Base-by-base conservation (phyloP, 768 basidiomycete species). In the Russula emetica region DNA sequence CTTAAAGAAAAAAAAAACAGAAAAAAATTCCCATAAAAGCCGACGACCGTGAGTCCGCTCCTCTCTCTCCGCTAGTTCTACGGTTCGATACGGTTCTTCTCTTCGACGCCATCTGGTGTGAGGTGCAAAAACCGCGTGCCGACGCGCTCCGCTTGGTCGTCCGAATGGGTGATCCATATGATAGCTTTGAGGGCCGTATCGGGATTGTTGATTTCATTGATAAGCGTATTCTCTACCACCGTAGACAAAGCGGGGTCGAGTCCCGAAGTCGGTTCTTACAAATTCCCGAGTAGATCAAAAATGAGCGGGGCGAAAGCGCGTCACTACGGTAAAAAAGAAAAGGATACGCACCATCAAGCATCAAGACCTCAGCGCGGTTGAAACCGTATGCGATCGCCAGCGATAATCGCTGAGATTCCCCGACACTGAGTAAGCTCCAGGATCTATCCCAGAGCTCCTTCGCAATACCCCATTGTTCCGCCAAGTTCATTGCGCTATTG, bases 91-190 rank as follows among this genome's bases (percentile, higher is more conserved):
- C 51, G 28, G 61, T 60, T 1, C 45, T 22, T 16, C 32, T 53
- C 45, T 73, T 74, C 57, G 3, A 73, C 40, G 4, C 72, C 72
- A 4, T 60, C 67, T 0, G 71, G 44, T 1, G 73, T 66, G 34
- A 77, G 64, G 26, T 80, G 78, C 26, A 89, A 72, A 69, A 85
- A 88, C 64, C 88, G 77, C 2, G 83, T 90, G 16, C 90, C 92
- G 44, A 89, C 83, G 58, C 90, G 78, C 67, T 81, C 76, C 5
- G 85, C 88, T 72, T 94, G 92, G 65, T 92, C 88, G 3, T 85
- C 84, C 0, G 89, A 90, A 72, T 94, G 92, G 0, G 93, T 94
- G 64, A 94, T 91, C 92, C 92, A 94, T 4, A 94, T 71, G 45
- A 92, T 74, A 0, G 91, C 88, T 71, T 90, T 89, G 58, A 91